Conservation (phyloP, 495 filamentous ascomycete species). For the Rusavskia elegans region DNA sequence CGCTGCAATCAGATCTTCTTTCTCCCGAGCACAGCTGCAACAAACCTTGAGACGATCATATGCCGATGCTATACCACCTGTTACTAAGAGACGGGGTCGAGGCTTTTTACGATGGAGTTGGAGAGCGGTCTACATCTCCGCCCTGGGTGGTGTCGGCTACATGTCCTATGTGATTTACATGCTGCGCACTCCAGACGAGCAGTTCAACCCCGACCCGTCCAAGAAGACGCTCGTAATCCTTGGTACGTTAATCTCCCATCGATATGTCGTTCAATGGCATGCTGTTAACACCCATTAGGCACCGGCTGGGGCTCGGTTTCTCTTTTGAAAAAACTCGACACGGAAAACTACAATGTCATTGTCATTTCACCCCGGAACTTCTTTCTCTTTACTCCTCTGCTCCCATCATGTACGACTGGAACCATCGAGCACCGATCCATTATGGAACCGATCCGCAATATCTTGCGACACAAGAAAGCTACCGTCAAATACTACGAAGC, state of each 20-base stretch:
- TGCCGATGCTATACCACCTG: constrained; percentile 13
- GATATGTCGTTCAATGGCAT: background rate
- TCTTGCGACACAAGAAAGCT: constrained; percentile 81
- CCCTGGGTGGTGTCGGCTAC: constrained; percentile 49
- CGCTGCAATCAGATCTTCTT: constrained; percentile 5
- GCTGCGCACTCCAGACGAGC: constrained; percentile 65
- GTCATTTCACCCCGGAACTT: constrained; percentile 93
- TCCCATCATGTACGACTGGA: constrained; percentile 93
- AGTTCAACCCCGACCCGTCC: constrained; percentile 59
- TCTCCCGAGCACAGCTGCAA: constrained; percentile 4
- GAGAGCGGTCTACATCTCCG: constrained; percentile 57
- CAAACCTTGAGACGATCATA: constrained; percentile 12
- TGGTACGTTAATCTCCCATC: constrained; percentile 37
- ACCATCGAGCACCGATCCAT: constrained; percentile 97
- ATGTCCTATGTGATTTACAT: constrained; percentile 69
- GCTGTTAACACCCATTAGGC: constrained; percentile 31
- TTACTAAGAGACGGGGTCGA: constrained; percentile 19
- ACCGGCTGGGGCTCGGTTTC: constrained; percentile 96
- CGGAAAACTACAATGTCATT: constrained; percentile 95
- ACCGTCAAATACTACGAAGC: constrained; percentile 95
- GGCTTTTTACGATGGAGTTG: constrained; percentile 50
- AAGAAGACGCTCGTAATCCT: constrained; percentile 98
- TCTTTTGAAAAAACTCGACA: constrained; percentile 94
- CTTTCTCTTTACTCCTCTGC: constrained; percentile 96
- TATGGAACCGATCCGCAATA: constrained; percentile 96